Conservation (phyloP, 768 basidiomycete species). For the Trametes coccinea region DNA sequence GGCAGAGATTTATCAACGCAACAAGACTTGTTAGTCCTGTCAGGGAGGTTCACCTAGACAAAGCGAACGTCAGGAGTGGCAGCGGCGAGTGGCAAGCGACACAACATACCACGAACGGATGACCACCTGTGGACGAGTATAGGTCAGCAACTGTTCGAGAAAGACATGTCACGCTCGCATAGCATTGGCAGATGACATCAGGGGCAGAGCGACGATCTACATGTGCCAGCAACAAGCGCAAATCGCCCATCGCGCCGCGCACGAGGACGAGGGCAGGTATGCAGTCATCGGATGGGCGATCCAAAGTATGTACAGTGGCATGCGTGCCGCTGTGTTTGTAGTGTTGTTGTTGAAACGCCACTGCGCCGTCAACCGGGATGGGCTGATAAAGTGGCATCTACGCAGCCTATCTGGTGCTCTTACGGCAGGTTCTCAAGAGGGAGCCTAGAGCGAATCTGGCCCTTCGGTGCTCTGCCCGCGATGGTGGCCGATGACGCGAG, state of each 20-base stretch:
- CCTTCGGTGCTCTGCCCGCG: slow-evolving; percentile 1
- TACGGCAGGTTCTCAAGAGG: slow-evolving; percentile 2
- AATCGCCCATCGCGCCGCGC: not conserved
- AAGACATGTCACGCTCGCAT: not conserved
- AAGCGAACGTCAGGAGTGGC: not conserved
- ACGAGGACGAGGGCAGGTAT: slow-evolving; percentile 13
- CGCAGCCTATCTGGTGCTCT: not conserved
- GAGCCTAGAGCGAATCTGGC: not conserved
- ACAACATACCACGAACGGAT: slow-evolving; percentile 66
- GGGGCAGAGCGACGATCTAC: not conserved
- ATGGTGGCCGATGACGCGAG: slow-evolving; percentile 17
- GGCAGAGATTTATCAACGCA: slow-evolving; percentile 8
- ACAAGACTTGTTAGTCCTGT: slow-evolving; percentile 39
- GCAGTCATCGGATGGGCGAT: not conserved
- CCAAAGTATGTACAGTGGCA: not conserved
- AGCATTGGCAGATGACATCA: slow-evolving; percentile 1
- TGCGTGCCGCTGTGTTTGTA: too few species aligned
- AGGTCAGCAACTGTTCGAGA: slow-evolving; percentile 13
- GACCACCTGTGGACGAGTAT: slow-evolving; percentile 58
- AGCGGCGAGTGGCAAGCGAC: too few species aligned
- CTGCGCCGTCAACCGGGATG: not conserved
- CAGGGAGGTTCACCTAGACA: slow-evolving; percentile 77
- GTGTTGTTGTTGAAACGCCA: not conserved
- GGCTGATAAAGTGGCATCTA: slow-evolving; percentile 20
- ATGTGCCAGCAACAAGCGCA: not conserved